Evolutionary conservation across 2,329 filamentous ascomycete genomes (phyloP), one percentile per base, ranked within the genome.

Genomic region (Aureobasidium sp.): DNA sequence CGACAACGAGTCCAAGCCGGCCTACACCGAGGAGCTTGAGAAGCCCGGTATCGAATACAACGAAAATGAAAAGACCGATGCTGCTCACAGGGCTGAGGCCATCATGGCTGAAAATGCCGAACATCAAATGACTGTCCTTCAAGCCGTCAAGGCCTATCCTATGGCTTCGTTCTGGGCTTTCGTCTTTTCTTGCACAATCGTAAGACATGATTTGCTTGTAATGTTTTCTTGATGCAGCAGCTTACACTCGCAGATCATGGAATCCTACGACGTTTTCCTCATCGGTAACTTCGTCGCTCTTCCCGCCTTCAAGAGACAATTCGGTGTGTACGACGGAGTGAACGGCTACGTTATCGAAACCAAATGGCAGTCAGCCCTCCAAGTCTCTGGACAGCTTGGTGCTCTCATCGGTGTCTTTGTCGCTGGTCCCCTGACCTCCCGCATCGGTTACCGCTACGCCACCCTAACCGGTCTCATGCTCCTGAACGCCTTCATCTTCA

Each of bases 211-310:
- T 22, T 37, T 41, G 44, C 34, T 52, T 39, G 17, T 22, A 52
- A 53, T 29, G 53, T 27, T 14, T 22, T 3, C 5, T 6, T 17
- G 36, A 65, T 27, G 49, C 53, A 17, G 5, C 65, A 62, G 20
- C 70, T 69, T 49, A 64, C 65, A 57, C 64, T 25, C 65, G 51
- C 69, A 86, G 83, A 83, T 85, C 67, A 86, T 87, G 84, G 84
- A 86, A 70, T 81, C 83, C 5, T 87, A 84, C 76, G 79, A 79
- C 70, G 80, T 86, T 64, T 86, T 87, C 76, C 74, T 87, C 25
- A 84, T 82, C 68, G 80, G 80, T 53, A 80, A 82, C 63, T 87
- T 87, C 71, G 72, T 86, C 45, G 82, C 83, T 62, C 76, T 80
- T 8, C 59, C 72, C 25, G 63, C 67, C 17, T 86, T 86, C 73